Base-by-base conservation (phyloP, 2,329 filamentous ascomycete genomes). In the Penicillium oxalicum region DNA sequence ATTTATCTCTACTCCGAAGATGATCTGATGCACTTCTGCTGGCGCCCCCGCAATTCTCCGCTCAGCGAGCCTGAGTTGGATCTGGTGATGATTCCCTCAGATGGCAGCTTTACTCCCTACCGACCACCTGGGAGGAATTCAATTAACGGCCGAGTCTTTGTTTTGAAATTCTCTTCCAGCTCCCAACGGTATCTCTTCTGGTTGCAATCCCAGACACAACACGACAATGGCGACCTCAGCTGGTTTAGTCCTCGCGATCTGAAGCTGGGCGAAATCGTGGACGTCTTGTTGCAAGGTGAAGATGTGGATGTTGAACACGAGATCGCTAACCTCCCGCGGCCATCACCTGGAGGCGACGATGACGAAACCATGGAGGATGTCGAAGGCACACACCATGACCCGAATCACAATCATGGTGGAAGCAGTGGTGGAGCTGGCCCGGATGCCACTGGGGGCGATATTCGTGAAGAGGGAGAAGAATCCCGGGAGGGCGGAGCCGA, bases 1-100 rank as follows among this genome's bases (percentile, higher is more conserved):
- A 81, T 97, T 66, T 97, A 94, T 69, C 83, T 97, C 47, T 95
- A 93, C 72, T 80, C 80, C 44, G 91, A 95, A 77, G 91, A 96
- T 84, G 91, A 96, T 45, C 81, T 98, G 52, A 79, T 95, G 52
- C 91, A 96, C 75, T 95, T 98, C 74, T 96, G 91, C 80, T 98
- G 94, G 94, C 86, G 91, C 57, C 84, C 88, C 62, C 86, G 93
- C 58, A 79, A 77, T 58, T 80, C 82, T 50, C 76, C 84, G 24
- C 72, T 88, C 57, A 81, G 86, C 54, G 74, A 87, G 50, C 86
- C 91, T 49, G 86, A 93, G 52, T 74, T 95, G 54, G 91, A 98
- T 67, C 80, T 98, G 34, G 82, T 96, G 61, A 96, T 96, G 88
- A 84, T 98, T 45, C 91, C 93, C 24, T 79, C 80, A 46, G 94